A percentile compares a stretch with the other conserved stretches of the same genome.
Conservation (phyloP, 192 early-diverging fungal genomes). For the Kickxella alabastrina region DNA sequence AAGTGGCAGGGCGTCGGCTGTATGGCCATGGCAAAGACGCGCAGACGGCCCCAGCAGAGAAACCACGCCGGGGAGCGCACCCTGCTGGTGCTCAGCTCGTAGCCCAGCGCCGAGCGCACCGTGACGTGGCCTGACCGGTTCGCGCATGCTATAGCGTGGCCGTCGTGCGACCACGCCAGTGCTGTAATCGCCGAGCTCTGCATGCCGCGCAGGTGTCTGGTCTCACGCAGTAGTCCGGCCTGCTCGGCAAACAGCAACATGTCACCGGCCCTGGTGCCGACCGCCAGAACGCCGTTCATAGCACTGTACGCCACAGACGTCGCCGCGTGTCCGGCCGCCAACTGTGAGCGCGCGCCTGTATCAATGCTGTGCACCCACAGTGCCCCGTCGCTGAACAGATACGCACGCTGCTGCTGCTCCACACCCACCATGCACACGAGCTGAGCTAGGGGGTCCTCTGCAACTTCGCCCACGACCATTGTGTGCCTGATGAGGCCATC, state of each 20-base stretch:
- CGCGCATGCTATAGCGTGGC: conserved; percentile 31
- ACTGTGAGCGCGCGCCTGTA: too few relatives aligned
- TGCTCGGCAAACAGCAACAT: conserved; percentile 17
- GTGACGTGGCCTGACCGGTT: conserved; percentile 39
- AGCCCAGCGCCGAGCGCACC: conserved; percentile 28
- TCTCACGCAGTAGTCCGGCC: too few relatives aligned
- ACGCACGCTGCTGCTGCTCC: neutral
- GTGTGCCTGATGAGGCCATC: conserved; percentile 10
- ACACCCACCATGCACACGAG: conserved; percentile 5
- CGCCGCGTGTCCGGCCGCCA: neutral
- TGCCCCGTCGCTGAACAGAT: conserved; percentile 25
- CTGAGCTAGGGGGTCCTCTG: conserved; percentile 20
- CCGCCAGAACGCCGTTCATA: conserved; percentile 18
- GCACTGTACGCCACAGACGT: conserved; percentile 26
- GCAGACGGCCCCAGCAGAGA: too few relatives aligned
- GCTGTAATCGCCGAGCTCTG: conserved; percentile 7
- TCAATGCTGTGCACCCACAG: conserved; percentile 6
- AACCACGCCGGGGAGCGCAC: too few relatives aligned
- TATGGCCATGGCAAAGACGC: too few relatives aligned
- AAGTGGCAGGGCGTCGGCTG: too few relatives aligned
- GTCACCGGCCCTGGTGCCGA: conserved; percentile 24
- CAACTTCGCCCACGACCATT: conserved; percentile 9
- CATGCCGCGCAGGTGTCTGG: too few relatives aligned
- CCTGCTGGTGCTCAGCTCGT: conserved; percentile 33
- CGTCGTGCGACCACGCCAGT: conserved; percentile 35